These are phyloP conservation scores for Hysterium pulicare DNA, from an alignment of 2,329 filamentous ascomycete genomes.

Conservation along the genomic window DNA sequence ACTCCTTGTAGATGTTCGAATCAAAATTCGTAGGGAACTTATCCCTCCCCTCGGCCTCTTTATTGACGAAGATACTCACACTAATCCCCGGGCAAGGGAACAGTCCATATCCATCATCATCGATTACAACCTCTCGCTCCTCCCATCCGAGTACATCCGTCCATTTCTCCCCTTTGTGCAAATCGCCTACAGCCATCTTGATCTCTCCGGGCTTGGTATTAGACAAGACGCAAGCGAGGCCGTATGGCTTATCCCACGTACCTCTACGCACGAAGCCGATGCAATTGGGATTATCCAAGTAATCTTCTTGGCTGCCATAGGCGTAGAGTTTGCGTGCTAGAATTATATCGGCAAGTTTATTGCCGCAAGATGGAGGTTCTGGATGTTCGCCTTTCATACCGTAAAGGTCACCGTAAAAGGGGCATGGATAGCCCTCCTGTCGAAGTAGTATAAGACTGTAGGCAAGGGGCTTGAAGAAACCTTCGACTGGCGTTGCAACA, in stretches of 20 bases:
- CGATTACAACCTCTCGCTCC: slow-evolving; percentile 56
- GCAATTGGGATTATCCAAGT: slow-evolving; percentile 59
- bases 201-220: slow-evolving; percentile 42
- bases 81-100: slow-evolving; percentile 52
- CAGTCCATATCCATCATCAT: slow-evolving; percentile 55
- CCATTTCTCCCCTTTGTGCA: slow-evolving; percentile 60
- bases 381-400: slow-evolving; percentile 56
- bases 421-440: slow-evolving; percentile 59
- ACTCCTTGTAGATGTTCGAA: slow-evolving; percentile 31
- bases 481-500: slow-evolving; percentile 59
- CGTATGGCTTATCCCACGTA: slow-evolving; percentile 49
- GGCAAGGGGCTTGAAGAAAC: slow-evolving; percentile 68
- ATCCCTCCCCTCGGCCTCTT: slow-evolving; percentile 48
- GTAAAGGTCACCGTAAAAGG: slow-evolving; percentile 70
- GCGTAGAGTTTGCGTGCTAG: slow-evolving; percentile 64
- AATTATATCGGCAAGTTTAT: slow-evolving; percentile 56
- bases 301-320: slow-evolving; percentile 63
- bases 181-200: slow-evolving; percentile 60
- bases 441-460: slow-evolving; percentile 70
- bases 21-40: slow-evolving; percentile 34
- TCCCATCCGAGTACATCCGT: slow-evolving; percentile 59
- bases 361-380: slow-evolving; percentile 51
- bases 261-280: slow-evolving; percentile 60
- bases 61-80: slow-evolving; percentile 61
- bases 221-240: slow-evolving; percentile 52